phyloP scores from a whole-genome alignment of 2,329 filamentous ascomycete species.

The Trichoderma arundinaceum region DNA sequence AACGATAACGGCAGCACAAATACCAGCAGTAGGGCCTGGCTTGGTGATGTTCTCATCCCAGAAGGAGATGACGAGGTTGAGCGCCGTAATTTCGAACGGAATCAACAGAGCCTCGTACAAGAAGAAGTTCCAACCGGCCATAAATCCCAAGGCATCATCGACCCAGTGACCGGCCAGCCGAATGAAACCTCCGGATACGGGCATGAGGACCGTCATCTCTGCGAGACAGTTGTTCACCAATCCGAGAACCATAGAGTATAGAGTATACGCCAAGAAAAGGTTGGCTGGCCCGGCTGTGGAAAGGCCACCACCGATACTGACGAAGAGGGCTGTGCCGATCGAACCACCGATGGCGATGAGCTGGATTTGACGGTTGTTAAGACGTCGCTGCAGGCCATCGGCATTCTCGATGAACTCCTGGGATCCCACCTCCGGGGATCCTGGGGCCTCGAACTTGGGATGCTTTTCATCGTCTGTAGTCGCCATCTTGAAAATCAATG shows the following conservation, averaged over 20 bases:
- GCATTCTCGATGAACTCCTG: constrained; percentile 42
- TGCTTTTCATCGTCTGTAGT: constrained; percentile 41
- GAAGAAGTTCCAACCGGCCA: constrained; percentile 53
- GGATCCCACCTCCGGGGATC: constrained; percentile 36
- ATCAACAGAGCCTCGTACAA: constrained; percentile 53
- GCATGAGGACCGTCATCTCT: constrained; percentile 68
- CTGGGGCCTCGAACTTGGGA: constrained; percentile 38
- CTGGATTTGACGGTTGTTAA: constrained; percentile 62
- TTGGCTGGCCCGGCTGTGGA: constrained; percentile 52
- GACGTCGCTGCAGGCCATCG: constrained; percentile 52
- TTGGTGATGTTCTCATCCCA: constrained; percentile 55
- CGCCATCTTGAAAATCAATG: constrained; percentile 32
- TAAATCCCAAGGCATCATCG: constrained; percentile 68
- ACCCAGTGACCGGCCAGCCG: constrained; percentile 69
- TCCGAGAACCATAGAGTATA: constrained; percentile 62
- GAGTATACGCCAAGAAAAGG: constrained; percentile 63
- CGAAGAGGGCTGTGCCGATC: constrained; percentile 64
- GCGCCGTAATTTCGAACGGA: constrained; percentile 51
- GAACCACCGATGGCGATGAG: constrained; percentile 64
- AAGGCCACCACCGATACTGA: constrained; percentile 64
- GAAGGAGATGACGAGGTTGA: constrained; percentile 51
- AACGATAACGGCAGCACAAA: constrained; percentile 62
- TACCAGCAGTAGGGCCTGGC: constrained; percentile 69
- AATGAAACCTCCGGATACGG: constrained; percentile 67
- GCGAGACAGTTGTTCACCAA: constrained; percentile 69